These are phyloP conservation scores for Solanum hybrid DNA, from an alignment of 305 asterid species.

Conservation along the genomic window DNA sequence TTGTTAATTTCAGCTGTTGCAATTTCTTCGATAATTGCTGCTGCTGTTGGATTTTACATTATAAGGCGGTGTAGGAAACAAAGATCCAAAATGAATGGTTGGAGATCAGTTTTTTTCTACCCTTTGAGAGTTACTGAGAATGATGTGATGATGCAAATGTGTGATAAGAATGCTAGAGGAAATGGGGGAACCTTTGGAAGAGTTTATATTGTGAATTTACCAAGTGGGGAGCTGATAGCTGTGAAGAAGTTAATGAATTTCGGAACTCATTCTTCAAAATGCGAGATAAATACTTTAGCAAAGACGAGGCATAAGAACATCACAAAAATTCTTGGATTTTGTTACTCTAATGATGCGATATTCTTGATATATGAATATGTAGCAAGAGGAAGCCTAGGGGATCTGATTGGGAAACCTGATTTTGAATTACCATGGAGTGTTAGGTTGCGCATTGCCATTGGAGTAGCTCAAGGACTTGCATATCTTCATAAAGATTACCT, in stretches of 20 bases:
- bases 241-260: constrained; percentile 52
- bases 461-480: constrained; percentile 75
- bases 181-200: constrained; percentile 49
- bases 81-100: constrained; percentile 23
- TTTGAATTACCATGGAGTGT: constrained; percentile 50
- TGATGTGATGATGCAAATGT: constrained; percentile 57
- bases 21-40: constrained; percentile 16
- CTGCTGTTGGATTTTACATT: constrained; percentile 34
- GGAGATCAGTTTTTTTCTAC: constrained; percentile 73
- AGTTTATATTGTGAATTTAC: constrained; percentile 55
- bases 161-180: constrained; percentile 52
- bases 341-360: constrained; percentile 48
- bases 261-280: constrained; percentile 39
- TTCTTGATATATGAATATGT: constrained; percentile 65
- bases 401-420: constrained; percentile 35
- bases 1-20: constrained; percentile 32
- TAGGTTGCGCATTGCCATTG: constrained; percentile 58
- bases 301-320: constrained; percentile 73
- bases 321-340: constrained; percentile 62
- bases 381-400: constrained; percentile 67
- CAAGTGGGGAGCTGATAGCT: constrained; percentile 59
- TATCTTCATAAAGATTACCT: constrained; percentile 73
- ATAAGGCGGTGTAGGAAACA: constrained; percentile 21
- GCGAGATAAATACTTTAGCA: constrained; percentile 64
- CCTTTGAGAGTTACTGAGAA: constrained; percentile 66